Conservation (phyloP, 176 grass and related monocot species). For the Calamus simplicifolius region DNA sequence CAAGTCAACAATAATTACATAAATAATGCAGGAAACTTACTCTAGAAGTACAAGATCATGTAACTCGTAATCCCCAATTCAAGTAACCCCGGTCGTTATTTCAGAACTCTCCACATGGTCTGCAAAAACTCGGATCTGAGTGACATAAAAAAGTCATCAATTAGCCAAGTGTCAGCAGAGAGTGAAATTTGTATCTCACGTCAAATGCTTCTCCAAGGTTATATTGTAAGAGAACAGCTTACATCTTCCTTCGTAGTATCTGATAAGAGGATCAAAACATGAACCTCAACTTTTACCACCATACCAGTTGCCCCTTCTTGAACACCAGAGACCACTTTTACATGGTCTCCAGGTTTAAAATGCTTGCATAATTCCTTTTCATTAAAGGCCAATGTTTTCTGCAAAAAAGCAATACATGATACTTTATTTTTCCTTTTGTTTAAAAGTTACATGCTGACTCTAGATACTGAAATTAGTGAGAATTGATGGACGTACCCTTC, state of each 20-base stretch:
- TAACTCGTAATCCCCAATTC: conserved; percentile 88
- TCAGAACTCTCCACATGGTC: conserved; percentile 98
- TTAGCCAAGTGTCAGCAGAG: too few species aligned
- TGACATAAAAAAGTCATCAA: conserved; percentile 14
- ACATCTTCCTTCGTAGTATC: conserved; percentile 94
- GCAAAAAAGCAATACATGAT: conserved; percentile 6
- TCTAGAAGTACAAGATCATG: conserved; percentile 95
- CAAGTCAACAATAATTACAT: not conserved
- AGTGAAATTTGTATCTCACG: too few species aligned
- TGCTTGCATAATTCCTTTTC: conserved; percentile 93
- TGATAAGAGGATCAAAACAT: conserved; percentile 84
- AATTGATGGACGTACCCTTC: conserved; percentile 54
- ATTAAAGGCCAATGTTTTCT: conserved; percentile 90
- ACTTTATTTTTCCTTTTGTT: too few species aligned
- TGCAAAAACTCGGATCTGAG: conserved; percentile 81
- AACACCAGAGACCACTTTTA: conserved; percentile 90
- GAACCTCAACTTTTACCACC: conserved; percentile 92
- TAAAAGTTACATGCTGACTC: too few species aligned
- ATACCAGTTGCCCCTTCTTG: conserved; percentile 91
- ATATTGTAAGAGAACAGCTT: conserved; percentile 13
- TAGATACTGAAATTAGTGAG: too few species aligned
- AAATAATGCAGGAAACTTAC: conserved; percentile 35
- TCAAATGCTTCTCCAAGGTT: too few species aligned
- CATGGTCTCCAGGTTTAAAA: conserved; percentile 96
- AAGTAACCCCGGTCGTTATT: conserved; percentile 85